These are phyloP conservation scores for Coemansia sp. DNA, from an alignment of 371 early-diverging fungal species.

Conservation along the genomic window DNA sequence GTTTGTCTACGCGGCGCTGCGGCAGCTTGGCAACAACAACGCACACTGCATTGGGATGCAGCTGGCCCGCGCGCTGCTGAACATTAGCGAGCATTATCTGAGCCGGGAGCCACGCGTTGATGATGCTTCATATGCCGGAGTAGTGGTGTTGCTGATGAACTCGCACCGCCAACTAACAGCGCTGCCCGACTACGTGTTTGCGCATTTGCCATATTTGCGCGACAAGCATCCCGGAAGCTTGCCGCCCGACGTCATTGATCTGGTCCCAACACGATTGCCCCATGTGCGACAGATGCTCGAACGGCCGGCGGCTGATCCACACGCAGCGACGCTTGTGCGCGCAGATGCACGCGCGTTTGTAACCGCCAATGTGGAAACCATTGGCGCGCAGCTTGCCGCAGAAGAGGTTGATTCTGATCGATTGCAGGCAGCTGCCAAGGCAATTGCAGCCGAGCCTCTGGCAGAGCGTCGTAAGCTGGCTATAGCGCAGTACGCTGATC, in stretches of 20 bases:
- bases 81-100: slow-evolving; percentile 64
- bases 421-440: no score
- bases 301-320: slow-evolving; percentile 17
- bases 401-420: no score
- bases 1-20: slow-evolving; percentile 66
- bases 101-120: slow-evolving; percentile 69
- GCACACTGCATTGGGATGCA: slow-evolving; percentile 58
- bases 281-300: slow-evolving; percentile 46
- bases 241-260: slow-evolving; percentile 25
- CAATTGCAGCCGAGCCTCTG: no score
- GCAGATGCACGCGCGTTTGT: slow-evolving; percentile 3
- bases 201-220: slow-evolving; percentile 70
- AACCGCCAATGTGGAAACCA: not conserved
- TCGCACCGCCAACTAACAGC: slow-evolving; percentile 51
- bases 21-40: slow-evolving; percentile 64
- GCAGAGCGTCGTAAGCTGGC: not conserved
- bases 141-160: slow-evolving; percentile 72
- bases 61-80: slow-evolving; percentile 60
- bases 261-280: slow-evolving; percentile 30
- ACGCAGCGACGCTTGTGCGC: not conserved
- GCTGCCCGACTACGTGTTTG: slow-evolving; percentile 69
- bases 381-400: not conserved
- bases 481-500: slow-evolving; percentile 21
- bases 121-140: slow-evolving; percentile 64
- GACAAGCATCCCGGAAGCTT: slow-evolving; percentile 60